A percentile compares a stretch with the other conserved stretches of the same genome.
Conservation (phyloP, 768 basidiomycete species). For the Daedaleopsis sinensis region DNA sequence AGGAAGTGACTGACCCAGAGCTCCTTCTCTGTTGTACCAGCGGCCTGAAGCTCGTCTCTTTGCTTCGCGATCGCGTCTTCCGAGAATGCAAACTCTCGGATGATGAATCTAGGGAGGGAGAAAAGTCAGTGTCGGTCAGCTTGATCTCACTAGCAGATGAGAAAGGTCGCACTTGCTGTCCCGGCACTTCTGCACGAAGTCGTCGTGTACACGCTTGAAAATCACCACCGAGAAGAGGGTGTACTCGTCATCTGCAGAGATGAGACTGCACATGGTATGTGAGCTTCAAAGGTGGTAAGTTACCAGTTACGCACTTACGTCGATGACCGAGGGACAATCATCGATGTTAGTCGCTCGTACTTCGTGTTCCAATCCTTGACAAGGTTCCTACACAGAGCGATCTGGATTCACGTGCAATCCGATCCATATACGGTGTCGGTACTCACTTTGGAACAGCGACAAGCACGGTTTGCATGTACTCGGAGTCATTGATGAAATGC, state of each 20-base stretch:
- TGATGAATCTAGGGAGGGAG: conserved; percentile 67
- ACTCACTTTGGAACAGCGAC: conserved; percentile 93
- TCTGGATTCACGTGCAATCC: conserved; percentile 10
- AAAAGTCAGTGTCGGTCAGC: background rate
- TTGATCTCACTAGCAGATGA: background rate
- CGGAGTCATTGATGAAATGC: conserved; percentile 85
- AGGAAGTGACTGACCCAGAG: conserved; percentile 76
- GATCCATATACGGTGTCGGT: background rate
- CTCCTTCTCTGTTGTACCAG: conserved; percentile 89
- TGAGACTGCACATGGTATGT: conserved; percentile 46
- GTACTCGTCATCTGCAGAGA: conserved; percentile 89
- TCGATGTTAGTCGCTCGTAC: conserved; percentile 85
- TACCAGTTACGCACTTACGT: conserved; percentile 50
- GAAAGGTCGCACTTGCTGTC: conserved; percentile 79
- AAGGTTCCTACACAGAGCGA: conserved; percentile 53
- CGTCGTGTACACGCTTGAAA: conserved; percentile 90
- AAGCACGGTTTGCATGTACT: conserved; percentile 90
- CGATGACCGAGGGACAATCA: conserved; percentile 94
- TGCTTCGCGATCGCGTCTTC: conserved; percentile 82
- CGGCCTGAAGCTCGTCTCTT: conserved; percentile 75
- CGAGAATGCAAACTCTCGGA: conserved; percentile 92
- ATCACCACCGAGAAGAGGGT: conserved; percentile 82
- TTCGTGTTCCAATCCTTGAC: conserved; percentile 87
- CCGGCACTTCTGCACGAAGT: conserved; percentile 90
- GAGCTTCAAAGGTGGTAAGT: conserved; percentile 3